Base-by-base conservation (phyloP, 306 rosid genomes). In the Lablab purpureus region DNA sequence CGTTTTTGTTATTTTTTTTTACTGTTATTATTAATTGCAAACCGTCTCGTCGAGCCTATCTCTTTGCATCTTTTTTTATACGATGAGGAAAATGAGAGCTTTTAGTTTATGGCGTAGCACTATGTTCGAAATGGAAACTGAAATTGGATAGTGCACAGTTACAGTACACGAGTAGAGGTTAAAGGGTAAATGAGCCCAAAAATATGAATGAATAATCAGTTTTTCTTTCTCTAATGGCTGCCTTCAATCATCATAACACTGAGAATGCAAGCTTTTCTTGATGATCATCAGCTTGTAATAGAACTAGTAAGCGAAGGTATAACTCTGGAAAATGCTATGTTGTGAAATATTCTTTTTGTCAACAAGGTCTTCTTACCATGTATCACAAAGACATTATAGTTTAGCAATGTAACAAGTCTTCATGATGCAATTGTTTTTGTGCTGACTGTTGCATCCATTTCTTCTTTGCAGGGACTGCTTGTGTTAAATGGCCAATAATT, bases 401-500 rank as follows among this genome's bases (percentile, higher is more conserved):
- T 41, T 55, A 55, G 23, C 46, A 15, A 51, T 68, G 49, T 56
- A 5, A 4, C 68, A 17, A 9, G 21, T 9, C 10, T 23, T 71
- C 63, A 15, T 21, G 40, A 47, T 34, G 54, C 21, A 51, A 63
- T 49, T 59, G 3, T 34, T 71, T 77, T 25, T 18, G 2, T 5
- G 36, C 74, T 54, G 27, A 69, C 34, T 43, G 58, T 25, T 63
- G 15, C 65, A 47, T 76, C 80, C 64, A 10, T 72, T 77, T 59
- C 37, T 51, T 55, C 23, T 75, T 71, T 65, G 62, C 80, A 78
- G 88, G 70, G 62, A 43, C 68, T 74, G 47, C 86, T 87, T 88
- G 81, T 37, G 74, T 79, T 73, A 82, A 66, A 94, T 92, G 97
- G 93, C 91, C 7, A 87, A 82, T 85, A 87, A 89, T 43, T 78